These are phyloP conservation scores for Coemansia sp. DNA, from an alignment of 192 early-diverging fungal genomes.

Conservation along the genomic window DNA sequence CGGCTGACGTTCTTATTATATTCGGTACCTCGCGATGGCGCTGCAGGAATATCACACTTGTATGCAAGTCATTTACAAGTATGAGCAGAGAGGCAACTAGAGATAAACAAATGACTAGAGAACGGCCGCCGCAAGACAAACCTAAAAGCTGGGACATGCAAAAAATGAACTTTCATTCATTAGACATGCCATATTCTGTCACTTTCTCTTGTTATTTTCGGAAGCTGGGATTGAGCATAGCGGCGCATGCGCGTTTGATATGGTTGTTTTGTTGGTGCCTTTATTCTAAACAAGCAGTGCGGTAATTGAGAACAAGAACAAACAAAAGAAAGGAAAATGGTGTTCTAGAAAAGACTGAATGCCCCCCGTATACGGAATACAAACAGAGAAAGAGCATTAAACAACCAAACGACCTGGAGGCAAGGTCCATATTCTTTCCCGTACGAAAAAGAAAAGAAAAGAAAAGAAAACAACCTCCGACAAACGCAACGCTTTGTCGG, in stretches of 20 bases:
- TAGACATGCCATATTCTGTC: not conserved
- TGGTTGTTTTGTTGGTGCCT: not conserved
- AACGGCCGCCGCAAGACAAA: slow-evolving; percentile 3
- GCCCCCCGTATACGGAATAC: not conserved
- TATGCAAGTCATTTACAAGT: slow-evolving; percentile 1
- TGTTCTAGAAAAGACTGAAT: slow-evolving; percentile 1
- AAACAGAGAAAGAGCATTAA: not conserved
- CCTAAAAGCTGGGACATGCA: slow-evolving; percentile 1
- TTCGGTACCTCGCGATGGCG: not conserved
- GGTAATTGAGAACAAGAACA: slow-evolving; percentile 4
- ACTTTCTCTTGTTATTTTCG: slow-evolving; percentile 1
- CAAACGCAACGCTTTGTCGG: not conserved
- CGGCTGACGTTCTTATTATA: not conserved
- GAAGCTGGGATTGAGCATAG: slow-evolving; percentile 18
- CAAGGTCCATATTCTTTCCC: slow-evolving; percentile 1
- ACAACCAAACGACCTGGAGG: slow-evolving; percentile 2
- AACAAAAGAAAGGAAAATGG: not conserved
- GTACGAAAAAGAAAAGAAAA: not conserved
- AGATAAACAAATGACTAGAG: not conserved
- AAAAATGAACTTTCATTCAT: slow-evolving; percentile 3
- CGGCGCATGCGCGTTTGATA: slow-evolving; percentile 10
- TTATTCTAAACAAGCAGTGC: not conserved
- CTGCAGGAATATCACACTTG: slow-evolving; percentile 7
- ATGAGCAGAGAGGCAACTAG: not conserved
- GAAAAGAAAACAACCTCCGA: not conserved